Conservation (phyloP, 371 early-diverging fungal genomes). For the Choanephora cucurbitarum region DNA sequence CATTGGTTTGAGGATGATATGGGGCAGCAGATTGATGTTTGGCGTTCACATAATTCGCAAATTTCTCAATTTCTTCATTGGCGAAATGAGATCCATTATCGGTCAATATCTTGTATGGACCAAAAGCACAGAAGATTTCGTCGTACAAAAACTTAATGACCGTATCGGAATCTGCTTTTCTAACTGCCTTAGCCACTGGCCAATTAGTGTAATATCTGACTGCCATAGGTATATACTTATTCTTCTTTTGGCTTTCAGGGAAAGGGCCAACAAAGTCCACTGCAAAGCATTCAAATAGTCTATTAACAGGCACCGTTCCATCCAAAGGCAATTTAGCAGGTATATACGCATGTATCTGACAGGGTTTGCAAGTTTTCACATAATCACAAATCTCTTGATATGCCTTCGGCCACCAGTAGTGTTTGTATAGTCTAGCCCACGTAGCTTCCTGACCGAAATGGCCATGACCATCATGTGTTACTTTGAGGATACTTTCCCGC, state of each 20-base stretch:
- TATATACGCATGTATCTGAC: not conserved
- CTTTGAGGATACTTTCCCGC: too few relatives aligned
- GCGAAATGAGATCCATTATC: too few relatives aligned
- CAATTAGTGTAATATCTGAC: slow-evolving; percentile 46
- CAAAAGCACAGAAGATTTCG: slow-evolving; percentile 19
- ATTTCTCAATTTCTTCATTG: too few relatives aligned
- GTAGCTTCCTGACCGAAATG: slow-evolving; percentile 14
- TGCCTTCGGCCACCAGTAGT: slow-evolving; percentile 11
- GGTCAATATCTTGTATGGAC: too few relatives aligned
- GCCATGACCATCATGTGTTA: not conserved
- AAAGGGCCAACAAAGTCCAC: slow-evolving; percentile 46
- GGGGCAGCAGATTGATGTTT: too few relatives aligned
- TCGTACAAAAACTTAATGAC: slow-evolving; percentile 40
- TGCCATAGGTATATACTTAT: slow-evolving; percentile 44
- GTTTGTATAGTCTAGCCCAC: slow-evolving; percentile 1
- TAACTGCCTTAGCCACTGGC: slow-evolving; percentile 40
- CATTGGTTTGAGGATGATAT: too few relatives aligned
- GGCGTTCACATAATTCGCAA: too few relatives aligned
- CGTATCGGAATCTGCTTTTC: slow-evolving; percentile 17
- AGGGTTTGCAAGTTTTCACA: not conserved
- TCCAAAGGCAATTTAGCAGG: not conserved
- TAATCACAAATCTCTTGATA: not conserved
- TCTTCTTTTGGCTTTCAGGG: slow-evolving; percentile 10
- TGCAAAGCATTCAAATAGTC: slow-evolving; percentile 30
- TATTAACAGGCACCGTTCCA: not conserved